Percentiles rank a stretch among this genome's conserved stretches.
phyloP scores from a whole-genome alignment of 1,284 basidiomycete species.

The Nidula niveotomentosa region DNA sequence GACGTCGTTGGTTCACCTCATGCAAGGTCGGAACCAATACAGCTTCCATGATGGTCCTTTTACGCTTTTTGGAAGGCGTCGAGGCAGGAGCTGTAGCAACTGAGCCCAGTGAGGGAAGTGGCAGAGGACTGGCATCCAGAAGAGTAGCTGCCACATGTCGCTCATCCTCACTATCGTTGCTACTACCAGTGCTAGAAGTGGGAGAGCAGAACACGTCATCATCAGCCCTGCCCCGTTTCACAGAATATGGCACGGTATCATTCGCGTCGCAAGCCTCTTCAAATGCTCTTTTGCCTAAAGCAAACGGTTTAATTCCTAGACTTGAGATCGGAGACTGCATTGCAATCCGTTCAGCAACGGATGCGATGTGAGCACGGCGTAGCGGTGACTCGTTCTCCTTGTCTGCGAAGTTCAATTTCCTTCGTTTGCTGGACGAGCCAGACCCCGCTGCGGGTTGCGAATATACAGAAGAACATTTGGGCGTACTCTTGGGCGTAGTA shows the following conservation, averaged over 20 bases:
- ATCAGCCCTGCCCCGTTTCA: no score
- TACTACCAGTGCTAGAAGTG: constrained; percentile 4
- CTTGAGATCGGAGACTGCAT: constrained; percentile 8
- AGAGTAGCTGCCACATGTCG: constrained; percentile 15
- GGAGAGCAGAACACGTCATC: neutral
- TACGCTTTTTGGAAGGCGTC: constrained; percentile 36
- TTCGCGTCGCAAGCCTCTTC: neutral
- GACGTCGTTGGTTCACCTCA: constrained; percentile 17
- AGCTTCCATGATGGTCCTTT: constrained; percentile 49
- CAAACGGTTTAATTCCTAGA: constrained; percentile 3
- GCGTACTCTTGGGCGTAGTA: constrained; percentile 9
- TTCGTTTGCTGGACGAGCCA: constrained; percentile 20
- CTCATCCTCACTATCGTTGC: constrained; percentile 29
- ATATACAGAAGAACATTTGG: constrained; percentile 4
- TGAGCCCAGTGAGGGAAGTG: constrained; percentile 5
- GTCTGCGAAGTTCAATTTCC: constrained; percentile 22
- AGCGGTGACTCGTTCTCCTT: constrained; percentile 32
- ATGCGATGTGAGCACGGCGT: constrained; percentile 5
- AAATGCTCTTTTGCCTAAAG: constrained; percentile 13
- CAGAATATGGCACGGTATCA: no score
- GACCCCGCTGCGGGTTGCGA: constrained; percentile 9
- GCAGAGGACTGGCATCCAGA: neutral
- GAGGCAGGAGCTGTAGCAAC: neutral
- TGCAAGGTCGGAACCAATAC: constrained; percentile 48
- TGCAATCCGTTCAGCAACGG: constrained; percentile 27